These are phyloP conservation scores for Venturiaceae sp. DNA, from an alignment of 2,329 filamentous ascomycete genomes.

Conservation along the genomic window DNA sequence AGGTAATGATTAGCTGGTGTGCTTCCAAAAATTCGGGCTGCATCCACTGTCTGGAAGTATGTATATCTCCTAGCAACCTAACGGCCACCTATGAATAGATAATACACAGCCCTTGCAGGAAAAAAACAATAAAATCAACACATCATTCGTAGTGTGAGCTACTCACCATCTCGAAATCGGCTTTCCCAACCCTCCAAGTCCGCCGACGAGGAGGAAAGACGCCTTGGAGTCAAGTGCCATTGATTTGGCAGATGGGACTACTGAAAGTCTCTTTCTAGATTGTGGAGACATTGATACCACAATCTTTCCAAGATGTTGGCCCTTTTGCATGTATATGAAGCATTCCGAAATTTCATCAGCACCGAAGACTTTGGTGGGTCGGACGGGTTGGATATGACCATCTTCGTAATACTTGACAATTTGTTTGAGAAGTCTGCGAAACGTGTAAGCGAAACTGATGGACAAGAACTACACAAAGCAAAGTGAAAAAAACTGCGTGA, in stretches of 20 bases:
- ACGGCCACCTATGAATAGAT: too few relatives aligned
- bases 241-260: neutral
- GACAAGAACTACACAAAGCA: neutral
- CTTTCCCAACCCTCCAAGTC: conserved; percentile 16
- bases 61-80: too few relatives aligned
- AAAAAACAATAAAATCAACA: too few relatives aligned
- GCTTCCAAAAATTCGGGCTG: too few relatives aligned
- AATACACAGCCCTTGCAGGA: too few relatives aligned
- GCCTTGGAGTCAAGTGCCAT: conserved; percentile 4
- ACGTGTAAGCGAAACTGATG: neutral
- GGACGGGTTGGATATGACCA: neutral
- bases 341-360: neutral
- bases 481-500: neutral
- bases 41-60: too few relatives aligned
- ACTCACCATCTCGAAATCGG: conserved; percentile 12
- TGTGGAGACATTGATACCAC: too few relatives aligned
- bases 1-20: too few relatives aligned
- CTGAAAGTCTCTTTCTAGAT: too few relatives aligned
- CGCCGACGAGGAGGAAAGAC: conserved; percentile 17
- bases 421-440: neutral
- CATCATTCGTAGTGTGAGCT: too few relatives aligned
- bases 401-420: neutral
- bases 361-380: neutral
- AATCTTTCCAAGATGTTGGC: neutral
- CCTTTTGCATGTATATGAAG: neutral